Evolutionary conservation across 768 basidiomycete species (phyloP), one percentile per base, ranked within the genome.

Genomic region (Cystobasidium ongulense): DNA sequence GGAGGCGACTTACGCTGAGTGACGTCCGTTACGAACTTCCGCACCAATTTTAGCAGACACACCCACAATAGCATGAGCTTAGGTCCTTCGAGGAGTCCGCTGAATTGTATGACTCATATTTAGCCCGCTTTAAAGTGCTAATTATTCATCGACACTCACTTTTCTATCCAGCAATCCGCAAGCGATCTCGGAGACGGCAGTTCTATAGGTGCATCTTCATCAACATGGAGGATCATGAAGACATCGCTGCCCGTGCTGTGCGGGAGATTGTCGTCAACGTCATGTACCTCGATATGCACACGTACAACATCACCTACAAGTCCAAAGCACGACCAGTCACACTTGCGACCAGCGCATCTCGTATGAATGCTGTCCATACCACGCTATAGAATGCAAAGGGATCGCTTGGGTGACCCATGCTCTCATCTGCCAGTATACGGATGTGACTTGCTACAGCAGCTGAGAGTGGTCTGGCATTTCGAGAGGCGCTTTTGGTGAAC

Each of bases 1-100:
- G n/a, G n/a, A n/a, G n/a, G n/a, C n/a, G n/a, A n/a, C 67, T 29
- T 43, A 71, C 68, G 68, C 53, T 71, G 68, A 10, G 68, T 36
- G 8, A 71, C 38, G 17, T 71, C 35, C 15, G 27, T 61, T 7
- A 71, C 54, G 27, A 71, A 71, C 13, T 10, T 59, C n/a, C 68
- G 50, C 5, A 23, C 38, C 3, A 17, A 25, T 27, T 46, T 8
- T 1, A 71, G 50, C 11, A 54, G 53, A 18, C 33, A 52, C n/a
- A 53, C 68, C 68, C 68, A 71, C 2, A 71, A 13, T 33, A 59
- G 68, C 68, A 71, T 71, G 3, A 71, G 68, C 13, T 3, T 27
- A 8, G 53, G 33, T 1, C 68, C 68, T 39, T 71, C 68, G 10
- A 43, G 17, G 13, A 17, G 17, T 35, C 35, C 39, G 29, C 17